These are phyloP conservation scores for Sporothrix pseudoabietina DNA, from an alignment of 2,329 filamentous ascomycete genomes.

Conservation along the genomic window DNA sequence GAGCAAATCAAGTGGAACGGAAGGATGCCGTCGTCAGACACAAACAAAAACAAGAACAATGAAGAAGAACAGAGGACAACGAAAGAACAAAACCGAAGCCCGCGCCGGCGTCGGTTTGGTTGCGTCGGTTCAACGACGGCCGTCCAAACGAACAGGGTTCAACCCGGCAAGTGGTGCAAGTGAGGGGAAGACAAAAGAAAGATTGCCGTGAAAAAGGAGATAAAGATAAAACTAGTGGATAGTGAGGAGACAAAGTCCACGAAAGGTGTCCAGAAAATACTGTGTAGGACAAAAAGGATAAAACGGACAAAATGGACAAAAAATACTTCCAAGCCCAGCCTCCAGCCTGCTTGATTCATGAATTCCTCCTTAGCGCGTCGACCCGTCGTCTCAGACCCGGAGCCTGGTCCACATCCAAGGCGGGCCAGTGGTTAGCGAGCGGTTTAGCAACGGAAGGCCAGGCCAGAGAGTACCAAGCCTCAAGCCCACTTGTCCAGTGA, in stretches of 20 bases:
- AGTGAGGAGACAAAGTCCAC: background rate
- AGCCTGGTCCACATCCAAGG: slow-evolving; percentile 21
- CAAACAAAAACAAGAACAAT: background rate
- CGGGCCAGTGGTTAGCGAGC: background rate
- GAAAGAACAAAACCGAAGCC: background rate
- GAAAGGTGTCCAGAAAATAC: background rate
- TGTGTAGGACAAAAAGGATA: too few relatives aligned
- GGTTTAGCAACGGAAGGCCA: background rate
- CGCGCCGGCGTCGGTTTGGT: background rate
- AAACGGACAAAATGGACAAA: background rate
- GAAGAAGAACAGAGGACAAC: background rate
- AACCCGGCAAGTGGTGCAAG: slow-evolving; percentile 7
- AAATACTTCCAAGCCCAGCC: slow-evolving; percentile 1
- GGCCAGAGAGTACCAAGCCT: background rate
- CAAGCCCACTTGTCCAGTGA: too few relatives aligned
- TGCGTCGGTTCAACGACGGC: background rate
- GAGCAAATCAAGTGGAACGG: background rate
- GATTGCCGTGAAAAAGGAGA: background rate
- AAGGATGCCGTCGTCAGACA: background rate
- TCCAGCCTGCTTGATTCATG: slow-evolving; percentile 4
- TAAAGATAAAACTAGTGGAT: background rate
- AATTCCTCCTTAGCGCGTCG: slow-evolving; percentile 11
- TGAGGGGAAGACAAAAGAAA: background rate
- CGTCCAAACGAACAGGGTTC: slow-evolving; percentile 9
- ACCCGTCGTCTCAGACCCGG: slow-evolving; percentile 14